Base-by-base conservation (phyloP, 2,329 filamentous ascomycete species). In the Botryosphaeria dothidea region DNA sequence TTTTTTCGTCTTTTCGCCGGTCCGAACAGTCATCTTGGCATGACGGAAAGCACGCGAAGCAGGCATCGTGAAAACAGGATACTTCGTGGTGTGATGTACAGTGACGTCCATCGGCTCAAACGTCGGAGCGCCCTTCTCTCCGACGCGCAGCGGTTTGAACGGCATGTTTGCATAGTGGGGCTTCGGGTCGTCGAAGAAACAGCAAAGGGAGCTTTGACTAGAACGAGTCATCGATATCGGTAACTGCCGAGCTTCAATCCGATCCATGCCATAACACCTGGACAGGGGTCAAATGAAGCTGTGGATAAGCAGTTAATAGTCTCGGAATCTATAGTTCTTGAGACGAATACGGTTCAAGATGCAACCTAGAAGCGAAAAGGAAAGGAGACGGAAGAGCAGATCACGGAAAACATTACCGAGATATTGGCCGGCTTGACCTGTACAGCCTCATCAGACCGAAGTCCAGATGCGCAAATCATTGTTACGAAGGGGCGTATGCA, bases 341-440 rank as follows among this genome's bases (percentile, higher is more conserved):
- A 57, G 27, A 15, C 23, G 17, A 43, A 41, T 57, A 60, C 27
- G 56, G 27, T 17, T 23, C 17, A 38, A 9, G 54, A 21, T 45
- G 36, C n/a, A 13, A 34, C 38, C 21, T 34, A n/a, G 56, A 31
- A 46, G 41, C 56, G 56, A 46, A 60, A 43, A 19, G 34, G 56
- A 60, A 46, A 60, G 41, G 56, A 60, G 56, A 21, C n/a, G n/a
- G n/a, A n/a, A n/a, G 17, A 27, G 56, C 27, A 60, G 56, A 60
- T 60, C 56, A 27, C 46, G 15, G 41, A 11, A 29, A 25, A 25
- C 38, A 46, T 60, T 60, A 60, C 56, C 56, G 56, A 60, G 27
- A 46, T 60, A 60, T 60, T 45, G 41, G 41, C 56, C 56, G 25
- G 56, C 11, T 46, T 23, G 25, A 21, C 19, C n/a, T 60, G 56